A percentile compares a stretch with the other conserved stretches of the same genome.
phyloP scores from a whole-genome alignment of 352 stramenopile genomes.

The Ophiocytium majus region DNA sequence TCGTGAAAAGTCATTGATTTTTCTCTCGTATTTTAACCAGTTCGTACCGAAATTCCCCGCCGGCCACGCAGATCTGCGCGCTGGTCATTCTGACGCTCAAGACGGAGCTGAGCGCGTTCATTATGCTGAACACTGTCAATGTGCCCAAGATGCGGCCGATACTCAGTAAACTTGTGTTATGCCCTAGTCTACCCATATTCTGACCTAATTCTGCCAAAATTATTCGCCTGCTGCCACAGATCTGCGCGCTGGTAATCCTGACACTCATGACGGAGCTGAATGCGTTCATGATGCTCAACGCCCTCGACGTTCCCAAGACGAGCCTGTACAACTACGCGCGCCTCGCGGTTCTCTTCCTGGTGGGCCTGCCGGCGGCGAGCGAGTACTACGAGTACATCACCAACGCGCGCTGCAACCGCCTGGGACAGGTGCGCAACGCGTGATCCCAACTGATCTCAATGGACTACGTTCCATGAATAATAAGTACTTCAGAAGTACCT shows the following conservation, averaged over 20 bases:
- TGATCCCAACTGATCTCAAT: too few relatives aligned
- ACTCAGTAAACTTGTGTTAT: too few relatives aligned
- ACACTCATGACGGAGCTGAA: constrained; percentile 83
- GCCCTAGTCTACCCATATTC: too few relatives aligned
- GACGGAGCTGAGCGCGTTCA: constrained; percentile 87
- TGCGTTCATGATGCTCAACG: constrained; percentile 85
- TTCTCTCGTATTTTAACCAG: too few relatives aligned
- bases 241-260: constrained; percentile 70
- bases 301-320: constrained; percentile 66
- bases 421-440: constrained; percentile 28
- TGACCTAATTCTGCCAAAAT: too few relatives aligned
- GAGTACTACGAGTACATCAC: constrained; percentile 56
- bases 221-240: too few relatives aligned
- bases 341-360: constrained; percentile 39
- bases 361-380: constrained; percentile 39
- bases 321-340: constrained; percentile 43
- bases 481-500: too few relatives aligned
- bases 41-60: too few relatives aligned
- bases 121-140: constrained; percentile 77
- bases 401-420: constrained; percentile 34
- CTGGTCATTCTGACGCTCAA: constrained; percentile 76
- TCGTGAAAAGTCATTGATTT: too few relatives aligned
- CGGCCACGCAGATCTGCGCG: constrained; percentile 65
- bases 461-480: too few relatives aligned
- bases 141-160: constrained; percentile 64